Evolutionary conservation across 495 filamentous ascomycete genomes (phyloP), one percentile per base, ranked within the genome.

Genomic region (Penicillium verhagenii): DNA sequence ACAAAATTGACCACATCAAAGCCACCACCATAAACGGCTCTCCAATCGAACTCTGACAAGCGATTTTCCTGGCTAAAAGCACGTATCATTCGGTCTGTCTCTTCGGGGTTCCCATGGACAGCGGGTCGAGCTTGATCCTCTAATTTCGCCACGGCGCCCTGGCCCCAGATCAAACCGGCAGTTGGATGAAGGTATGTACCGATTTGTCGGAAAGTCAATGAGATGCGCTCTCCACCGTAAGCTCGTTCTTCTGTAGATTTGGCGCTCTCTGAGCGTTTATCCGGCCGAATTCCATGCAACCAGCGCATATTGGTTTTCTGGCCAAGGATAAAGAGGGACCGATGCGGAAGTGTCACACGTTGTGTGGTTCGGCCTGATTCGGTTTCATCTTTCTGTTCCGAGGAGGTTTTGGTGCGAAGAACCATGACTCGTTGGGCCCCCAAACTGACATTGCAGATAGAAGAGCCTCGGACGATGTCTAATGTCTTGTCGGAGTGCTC

Each of bases 401-500:
- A 63, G 49, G 79, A 70, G 29, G 85, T 82, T 72, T 98, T 98
- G 33, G 86, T 91, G 23, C 95, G 86, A 33, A 99, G 82, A 7
- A 86, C 78, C 94, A 99, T 96, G 4, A 86, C 90, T 54, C 94
- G 82, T 72, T 95, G 86, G 1, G 93, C 94, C 5, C 94, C 94
- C 18, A 99, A 77, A 54, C 90, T 96, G 43, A 97, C 85, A 65
- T 97, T 97, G 50, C 91, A 91, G 55, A 99, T 96, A 52, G 73
- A 89, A 11, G 85, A 92, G 11, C 81, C 86, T 38, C 80, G 84
- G 29, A 82, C 86, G 49, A 99, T 95, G 59, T 99, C 94, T 6
- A 99, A 72, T 0, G 93, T 96, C 72, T 99, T 99, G 64, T 99
- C 94, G 25, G 88, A 91, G 67, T 99, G 94, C 64, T 99, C 95